phyloP scores from a whole-genome alignment of 139 green algal genomes.

The Zygnema cylindricum region DNA sequence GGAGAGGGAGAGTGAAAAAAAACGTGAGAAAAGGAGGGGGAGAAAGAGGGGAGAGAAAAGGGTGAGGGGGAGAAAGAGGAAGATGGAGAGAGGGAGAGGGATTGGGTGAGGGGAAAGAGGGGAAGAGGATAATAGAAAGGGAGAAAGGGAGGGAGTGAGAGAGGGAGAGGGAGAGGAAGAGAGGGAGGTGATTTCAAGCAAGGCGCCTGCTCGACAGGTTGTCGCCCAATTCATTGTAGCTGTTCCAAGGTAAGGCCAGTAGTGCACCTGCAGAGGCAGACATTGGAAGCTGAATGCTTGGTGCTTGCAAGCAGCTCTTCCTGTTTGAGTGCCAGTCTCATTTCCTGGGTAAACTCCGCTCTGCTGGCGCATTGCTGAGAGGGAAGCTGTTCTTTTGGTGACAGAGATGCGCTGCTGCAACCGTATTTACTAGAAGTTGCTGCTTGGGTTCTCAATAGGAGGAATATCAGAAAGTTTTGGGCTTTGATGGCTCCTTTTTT shows the following conservation, averaged over 20 bases:
- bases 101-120: too few relatives aligned
- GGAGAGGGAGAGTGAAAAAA: too few relatives aligned
- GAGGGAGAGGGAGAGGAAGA: not conserved
- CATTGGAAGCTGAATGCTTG: conserved; percentile 1
- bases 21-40: too few relatives aligned
- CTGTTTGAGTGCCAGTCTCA: not conserved
- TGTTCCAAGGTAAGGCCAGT: not conserved
- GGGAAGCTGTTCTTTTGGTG: not conserved
- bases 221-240: not conserved
- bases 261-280: not conserved
- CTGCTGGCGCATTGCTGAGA: not conserved
- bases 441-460: conserved; percentile 1
- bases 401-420: not conserved
- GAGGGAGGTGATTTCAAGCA: not conserved
- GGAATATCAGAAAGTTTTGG: conserved; percentile 1
- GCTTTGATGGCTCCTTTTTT: conserved; percentile 2
- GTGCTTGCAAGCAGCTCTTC: not conserved
- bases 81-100: too few relatives aligned
- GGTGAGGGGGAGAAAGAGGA: too few relatives aligned
- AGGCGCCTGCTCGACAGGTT: not conserved
- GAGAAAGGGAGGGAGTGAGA: not conserved
- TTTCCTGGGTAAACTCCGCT: not conserved
- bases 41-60: too few relatives aligned
- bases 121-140: too few relatives aligned
- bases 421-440: conserved; percentile 2